Evolutionary conservation across 768 basidiomycete species (phyloP).

Genomic region (Dacryopinax spathularia): DNA sequence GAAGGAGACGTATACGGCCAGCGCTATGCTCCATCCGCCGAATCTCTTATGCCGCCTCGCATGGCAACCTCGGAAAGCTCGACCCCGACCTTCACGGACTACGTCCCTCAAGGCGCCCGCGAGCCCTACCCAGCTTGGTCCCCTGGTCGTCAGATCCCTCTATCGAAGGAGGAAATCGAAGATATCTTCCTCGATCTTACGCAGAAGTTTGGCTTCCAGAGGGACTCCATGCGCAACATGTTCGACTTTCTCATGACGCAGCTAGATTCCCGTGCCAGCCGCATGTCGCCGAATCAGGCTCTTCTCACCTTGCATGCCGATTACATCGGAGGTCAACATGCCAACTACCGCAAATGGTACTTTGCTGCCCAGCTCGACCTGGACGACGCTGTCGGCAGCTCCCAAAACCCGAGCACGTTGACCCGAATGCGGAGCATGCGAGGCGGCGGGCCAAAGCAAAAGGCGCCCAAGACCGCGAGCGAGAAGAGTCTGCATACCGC

Average conservation of each 20-base stretch:
- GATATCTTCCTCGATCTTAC: constrained; percentile 94
- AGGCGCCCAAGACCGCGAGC: constrained; percentile 30
- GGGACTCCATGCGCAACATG: constrained; percentile 92
- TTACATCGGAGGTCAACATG: constrained; percentile 95
- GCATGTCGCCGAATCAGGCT: constrained; percentile 94
- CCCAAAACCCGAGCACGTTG: constrained; percentile 73
- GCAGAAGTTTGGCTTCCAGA: constrained; percentile 97
- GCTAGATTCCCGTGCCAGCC: constrained; percentile 87
- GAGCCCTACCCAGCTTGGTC: constrained; percentile 95
- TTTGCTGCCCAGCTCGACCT: constrained; percentile 98
- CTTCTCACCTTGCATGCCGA: constrained; percentile 92
- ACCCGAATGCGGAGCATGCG: constrained; percentile 64
- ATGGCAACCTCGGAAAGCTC: constrained; percentile 53
- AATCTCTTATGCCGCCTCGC: constrained; percentile 48
- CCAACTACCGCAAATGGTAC: constrained; percentile 99
- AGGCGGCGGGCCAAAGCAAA: constrained; percentile 37
- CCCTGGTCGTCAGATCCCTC: constrained; percentile 79
- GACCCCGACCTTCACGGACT: constrained; percentile 60
- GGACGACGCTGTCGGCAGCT: constrained; percentile 87
- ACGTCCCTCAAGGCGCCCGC: constrained; percentile 40
- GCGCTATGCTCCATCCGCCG: constrained; percentile 57
- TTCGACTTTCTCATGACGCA: constrained; percentile 98
- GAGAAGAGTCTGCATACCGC: constrained; percentile 78
- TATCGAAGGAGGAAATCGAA: constrained; percentile 98
- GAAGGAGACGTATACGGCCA: constrained; percentile 60